These are phyloP conservation scores for Hemisphaericaspora xylanilytica DNA, from an alignment of 1,139 yeast genomes.

Conservation along the genomic window DNA sequence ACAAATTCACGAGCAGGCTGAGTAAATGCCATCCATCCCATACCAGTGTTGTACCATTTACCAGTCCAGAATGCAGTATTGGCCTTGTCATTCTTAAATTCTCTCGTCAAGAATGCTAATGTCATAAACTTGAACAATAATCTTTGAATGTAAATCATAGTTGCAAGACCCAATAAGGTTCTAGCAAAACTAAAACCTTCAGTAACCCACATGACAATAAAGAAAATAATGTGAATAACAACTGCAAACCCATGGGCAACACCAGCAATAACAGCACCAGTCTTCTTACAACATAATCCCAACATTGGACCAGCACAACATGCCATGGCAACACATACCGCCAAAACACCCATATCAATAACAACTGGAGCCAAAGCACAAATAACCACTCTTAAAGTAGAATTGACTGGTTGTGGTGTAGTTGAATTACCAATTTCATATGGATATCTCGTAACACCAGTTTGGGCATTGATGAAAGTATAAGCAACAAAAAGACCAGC, in stretches of 20 bases:
- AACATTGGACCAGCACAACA: conserved; percentile 98
- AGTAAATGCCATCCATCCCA: conserved; percentile 94
- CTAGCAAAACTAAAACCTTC: conserved; percentile 89
- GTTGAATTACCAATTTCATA: conserved; percentile 24
- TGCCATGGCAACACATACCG: conserved; percentile 70
- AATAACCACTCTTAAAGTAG: conserved; percentile 78
- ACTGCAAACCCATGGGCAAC: conserved; percentile 95
- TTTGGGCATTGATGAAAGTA: conserved; percentile 94
- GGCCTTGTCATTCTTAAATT: conserved; percentile 94
- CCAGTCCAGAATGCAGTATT: conserved; percentile 99
- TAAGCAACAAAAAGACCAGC: conserved; percentile 90
- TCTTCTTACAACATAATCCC: conserved; percentile 94
- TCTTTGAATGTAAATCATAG: conserved; percentile 88
- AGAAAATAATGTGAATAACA: conserved; percentile 76
- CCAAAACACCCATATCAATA: conserved; percentile 83
- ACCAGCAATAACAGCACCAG: conserved; percentile 96
- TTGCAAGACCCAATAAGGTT: conserved; percentile 82
- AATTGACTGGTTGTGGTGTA: conserved; percentile 59
- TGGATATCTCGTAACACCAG: conserved; percentile 69
- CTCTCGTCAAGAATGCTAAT: conserved; percentile 80
- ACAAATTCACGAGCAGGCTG: conserved; percentile 96
- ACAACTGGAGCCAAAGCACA: conserved; percentile 92
- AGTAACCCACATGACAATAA: conserved; percentile 95
- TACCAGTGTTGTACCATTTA: conserved; percentile 94
- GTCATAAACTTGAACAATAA: conserved; percentile 83